Percentiles rank a stretch among this genome's conserved stretches.
Conservation (phyloP, 805 yeast species). For the Ogataea trehaloabstinens region DNA sequence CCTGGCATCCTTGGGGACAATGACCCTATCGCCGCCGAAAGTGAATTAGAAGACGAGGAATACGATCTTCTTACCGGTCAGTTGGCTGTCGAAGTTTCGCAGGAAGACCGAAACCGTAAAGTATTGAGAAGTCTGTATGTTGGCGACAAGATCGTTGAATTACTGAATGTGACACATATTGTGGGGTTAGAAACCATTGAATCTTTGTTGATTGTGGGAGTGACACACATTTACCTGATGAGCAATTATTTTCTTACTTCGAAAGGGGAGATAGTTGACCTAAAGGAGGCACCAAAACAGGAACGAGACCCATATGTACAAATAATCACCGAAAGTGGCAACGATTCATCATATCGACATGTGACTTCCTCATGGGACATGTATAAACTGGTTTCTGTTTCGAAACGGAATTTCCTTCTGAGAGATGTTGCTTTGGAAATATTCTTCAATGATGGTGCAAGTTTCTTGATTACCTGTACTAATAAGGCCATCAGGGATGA, state of each 20-base stretch:
- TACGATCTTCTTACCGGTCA: constrained; percentile 44
- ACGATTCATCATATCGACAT: constrained; percentile 31
- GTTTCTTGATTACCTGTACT: constrained; percentile 65
- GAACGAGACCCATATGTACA: constrained; percentile 69
- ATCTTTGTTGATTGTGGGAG: constrained; percentile 70
- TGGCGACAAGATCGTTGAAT: constrained; percentile 67
- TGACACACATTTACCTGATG: constrained; percentile 61
- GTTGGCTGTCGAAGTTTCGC: constrained; percentile 32
- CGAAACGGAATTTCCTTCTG: constrained; percentile 72
- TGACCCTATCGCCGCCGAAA: constrained; percentile 2
- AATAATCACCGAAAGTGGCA: constrained; percentile 43
- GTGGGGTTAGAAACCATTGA: constrained; percentile 76
- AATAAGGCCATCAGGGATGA: constrained; percentile 52
- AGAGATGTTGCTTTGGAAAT: constrained; percentile 81
- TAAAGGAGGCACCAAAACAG: constrained; percentile 59
- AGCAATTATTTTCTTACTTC: constrained; percentile 62
- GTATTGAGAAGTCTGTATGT: constrained; percentile 65
- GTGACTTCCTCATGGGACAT: constrained; percentile 59
- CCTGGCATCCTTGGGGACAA: constrained; percentile 6
- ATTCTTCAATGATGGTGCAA: constrained; percentile 70
- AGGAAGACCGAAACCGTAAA: constrained; percentile 72
- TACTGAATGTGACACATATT: constrained; percentile 75
- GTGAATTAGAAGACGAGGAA: constrained; percentile 8
- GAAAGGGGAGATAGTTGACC: constrained; percentile 58
- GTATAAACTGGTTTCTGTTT: constrained; percentile 56